These are phyloP conservation scores for Tolypocladium endophyticum DNA, from an alignment of 2,329 filamentous ascomycete species.

Conservation along the genomic window DNA sequence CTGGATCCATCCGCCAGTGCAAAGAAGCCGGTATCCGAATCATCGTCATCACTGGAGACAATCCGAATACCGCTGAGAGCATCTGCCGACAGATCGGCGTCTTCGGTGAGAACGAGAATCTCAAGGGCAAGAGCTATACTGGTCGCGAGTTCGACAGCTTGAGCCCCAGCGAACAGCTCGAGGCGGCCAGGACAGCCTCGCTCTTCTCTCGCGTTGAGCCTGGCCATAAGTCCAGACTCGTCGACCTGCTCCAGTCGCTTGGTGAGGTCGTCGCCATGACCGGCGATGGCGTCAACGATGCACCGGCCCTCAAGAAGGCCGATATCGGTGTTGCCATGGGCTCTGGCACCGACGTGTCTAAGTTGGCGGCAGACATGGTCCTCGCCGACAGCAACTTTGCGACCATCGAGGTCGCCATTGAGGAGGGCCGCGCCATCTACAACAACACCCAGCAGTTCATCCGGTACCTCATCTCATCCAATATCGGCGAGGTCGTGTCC, in stretches of 20 bases:
- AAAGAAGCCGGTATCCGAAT: slow-evolving; percentile 90
- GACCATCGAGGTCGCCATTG: slow-evolving; percentile 90
- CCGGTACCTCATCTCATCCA: slow-evolving; percentile 96
- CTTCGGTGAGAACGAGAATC: slow-evolving; percentile 70
- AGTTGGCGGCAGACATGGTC: slow-evolving; percentile 96
- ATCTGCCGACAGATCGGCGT: slow-evolving; percentile 97
- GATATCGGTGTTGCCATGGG: slow-evolving; percentile 99
- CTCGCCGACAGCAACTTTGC: slow-evolving; percentile 98
- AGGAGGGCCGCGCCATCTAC: slow-evolving; percentile 96
- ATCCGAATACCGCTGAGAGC: slow-evolving; percentile 92
- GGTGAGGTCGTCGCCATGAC: slow-evolving; percentile 99
- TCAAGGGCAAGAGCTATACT: slow-evolving; percentile 87
- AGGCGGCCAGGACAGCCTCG: slow-evolving; percentile 75
- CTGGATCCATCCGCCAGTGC: slow-evolving; percentile 77
- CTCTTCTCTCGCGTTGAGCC: slow-evolving; percentile 96
- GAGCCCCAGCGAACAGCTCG: slow-evolving; percentile 65
- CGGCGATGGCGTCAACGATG: slow-evolving; percentile 96
- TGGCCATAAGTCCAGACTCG: slow-evolving; percentile 91
- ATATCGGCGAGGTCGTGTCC: slow-evolving; percentile 97
- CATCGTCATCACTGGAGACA: slow-evolving; percentile 96
- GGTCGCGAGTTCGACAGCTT: slow-evolving; percentile 90
- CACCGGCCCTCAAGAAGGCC: slow-evolving; percentile 93
- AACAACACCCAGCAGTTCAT: slow-evolving; percentile 99
- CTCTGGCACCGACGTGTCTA: slow-evolving; percentile 92
- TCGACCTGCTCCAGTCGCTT: slow-evolving; percentile 86